phyloP scores from a whole-genome alignment of 176 grass and related monocot species.

The Oryza australiensis region DNA sequence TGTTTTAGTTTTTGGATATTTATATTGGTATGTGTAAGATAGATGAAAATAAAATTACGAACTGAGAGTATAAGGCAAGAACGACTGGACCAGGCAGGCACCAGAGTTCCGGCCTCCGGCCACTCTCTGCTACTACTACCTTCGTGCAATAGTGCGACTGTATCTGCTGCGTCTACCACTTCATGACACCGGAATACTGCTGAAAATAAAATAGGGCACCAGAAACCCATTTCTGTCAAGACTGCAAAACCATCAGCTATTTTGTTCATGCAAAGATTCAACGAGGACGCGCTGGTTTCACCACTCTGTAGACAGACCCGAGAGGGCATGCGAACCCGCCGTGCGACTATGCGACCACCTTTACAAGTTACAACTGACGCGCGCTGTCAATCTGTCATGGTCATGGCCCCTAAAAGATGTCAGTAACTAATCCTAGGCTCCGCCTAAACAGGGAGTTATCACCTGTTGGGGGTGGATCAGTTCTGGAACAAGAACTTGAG shows the following conservation, averaged over 20 bases:
- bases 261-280: background rate
- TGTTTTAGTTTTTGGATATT: no score
- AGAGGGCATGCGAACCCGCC: background rate
- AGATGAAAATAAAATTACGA: no score
- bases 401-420: background rate
- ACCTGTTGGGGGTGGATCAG: background rate
- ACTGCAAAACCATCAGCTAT: background rate
- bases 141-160: no score
- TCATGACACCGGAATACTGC: background rate
- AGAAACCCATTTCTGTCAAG: background rate
- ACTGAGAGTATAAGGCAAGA: background rate
- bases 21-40: no score
- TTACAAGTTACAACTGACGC: background rate
- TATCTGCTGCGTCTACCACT: no score
- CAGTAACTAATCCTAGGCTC: background rate
- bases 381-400: background rate
- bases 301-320: background rate
- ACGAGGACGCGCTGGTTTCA: background rate
- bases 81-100: background rate
- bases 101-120: background rate
- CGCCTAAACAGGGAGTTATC: background rate
- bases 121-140: background rate
- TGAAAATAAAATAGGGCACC: background rate
- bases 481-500: conserved; percentile 80
- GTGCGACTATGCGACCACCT: background rate